Percentiles rank a stretch among this genome's conserved stretches.
Evolutionary conservation across 768 basidiomycete species (phyloP).

Genomic region (Leccinum subtestaceum): DNA sequence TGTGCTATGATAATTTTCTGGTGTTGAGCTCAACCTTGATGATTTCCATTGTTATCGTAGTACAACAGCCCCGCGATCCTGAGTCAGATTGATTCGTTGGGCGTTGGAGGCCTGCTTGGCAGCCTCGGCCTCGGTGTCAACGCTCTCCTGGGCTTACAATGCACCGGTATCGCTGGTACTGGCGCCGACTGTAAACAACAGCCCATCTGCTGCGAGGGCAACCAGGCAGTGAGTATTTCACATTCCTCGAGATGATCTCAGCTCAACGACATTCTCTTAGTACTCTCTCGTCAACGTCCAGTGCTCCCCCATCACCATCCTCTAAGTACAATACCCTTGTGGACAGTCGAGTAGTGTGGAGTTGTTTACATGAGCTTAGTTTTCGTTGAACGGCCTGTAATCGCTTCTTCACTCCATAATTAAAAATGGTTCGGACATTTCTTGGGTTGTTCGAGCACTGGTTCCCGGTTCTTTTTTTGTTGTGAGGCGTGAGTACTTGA

Average conservation of each 20-base stretch:
- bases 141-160: not conserved
- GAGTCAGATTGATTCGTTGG: not conserved
- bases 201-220: not conserved
- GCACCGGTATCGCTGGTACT: not conserved
- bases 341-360: not conserved
- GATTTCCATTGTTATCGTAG: not conserved
- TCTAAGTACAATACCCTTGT: not conserved
- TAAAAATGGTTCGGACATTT: not conserved
- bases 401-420: not conserved
- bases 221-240: not conserved
- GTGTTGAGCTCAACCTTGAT: not conserved
- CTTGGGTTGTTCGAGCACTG: not conserved
- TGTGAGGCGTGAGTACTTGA: no score
- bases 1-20: not conserved
- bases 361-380: not conserved
- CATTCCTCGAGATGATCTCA: not conserved
- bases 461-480: no score
- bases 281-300: not conserved
- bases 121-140: rapidly evolving
- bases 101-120: not conserved
- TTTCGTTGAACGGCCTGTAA: not conserved
- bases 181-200: not conserved
- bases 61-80: not conserved
- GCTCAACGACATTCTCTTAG: not conserved
- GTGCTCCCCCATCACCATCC: not conserved